Evolutionary conservation across 352 stramenopile genomes (phyloP).

Genomic region (Phytophthora idaei): DNA sequence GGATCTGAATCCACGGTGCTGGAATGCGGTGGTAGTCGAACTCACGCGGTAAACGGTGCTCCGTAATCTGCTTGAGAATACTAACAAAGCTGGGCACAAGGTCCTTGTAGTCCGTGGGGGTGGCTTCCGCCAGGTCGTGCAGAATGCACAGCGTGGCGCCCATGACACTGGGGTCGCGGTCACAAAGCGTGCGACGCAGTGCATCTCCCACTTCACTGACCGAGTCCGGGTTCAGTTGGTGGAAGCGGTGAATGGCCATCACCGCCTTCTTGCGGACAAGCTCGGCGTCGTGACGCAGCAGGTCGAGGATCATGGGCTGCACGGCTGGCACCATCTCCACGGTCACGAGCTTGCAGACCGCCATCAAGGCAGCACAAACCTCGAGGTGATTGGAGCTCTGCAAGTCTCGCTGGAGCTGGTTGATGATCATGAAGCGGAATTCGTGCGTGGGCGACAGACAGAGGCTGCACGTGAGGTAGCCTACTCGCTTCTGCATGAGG

Average conservation of each 20-base stretch:
- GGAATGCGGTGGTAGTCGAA: conserved; percentile 99
- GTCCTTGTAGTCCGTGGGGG: conserved; percentile 97
- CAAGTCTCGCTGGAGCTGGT: conserved; percentile 97
- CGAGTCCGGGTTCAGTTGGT: conserved; percentile 97
- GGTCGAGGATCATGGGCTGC: conserved; percentile 94
- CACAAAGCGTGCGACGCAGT: conserved; percentile 96
- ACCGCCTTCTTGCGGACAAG: conserved; percentile 99
- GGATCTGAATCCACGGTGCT: conserved; percentile 99
- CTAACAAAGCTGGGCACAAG: conserved; percentile 98
- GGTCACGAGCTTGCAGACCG: conserved; percentile 96
- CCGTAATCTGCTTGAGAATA: conserved; percentile 99
- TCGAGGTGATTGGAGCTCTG: conserved; percentile 93
- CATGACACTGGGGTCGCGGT: conserved; percentile 99
- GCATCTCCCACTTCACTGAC: conserved; percentile 91
- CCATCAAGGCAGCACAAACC: conserved; percentile 95
- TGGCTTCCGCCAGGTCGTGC: conserved; percentile 91
- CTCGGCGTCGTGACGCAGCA: conserved; percentile 96
- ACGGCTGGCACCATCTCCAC: conserved; percentile 98
- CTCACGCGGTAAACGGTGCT: conserved; percentile 97
- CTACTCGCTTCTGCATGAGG: conserved; percentile 98
- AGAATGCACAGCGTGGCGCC: conserved; percentile 93
- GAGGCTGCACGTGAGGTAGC: conserved; percentile 95
- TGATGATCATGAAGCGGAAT: conserved; percentile 99
- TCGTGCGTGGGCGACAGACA: conserved; percentile 98
- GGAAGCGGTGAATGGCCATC: conserved; percentile 98